A percentile compares a stretch with the other conserved stretches of the same genome.
These are phyloP conservation scores for Neophaeococcomyces aloes DNA, from an alignment of 2,329 filamentous ascomycete genomes.

Conservation along the genomic window DNA sequence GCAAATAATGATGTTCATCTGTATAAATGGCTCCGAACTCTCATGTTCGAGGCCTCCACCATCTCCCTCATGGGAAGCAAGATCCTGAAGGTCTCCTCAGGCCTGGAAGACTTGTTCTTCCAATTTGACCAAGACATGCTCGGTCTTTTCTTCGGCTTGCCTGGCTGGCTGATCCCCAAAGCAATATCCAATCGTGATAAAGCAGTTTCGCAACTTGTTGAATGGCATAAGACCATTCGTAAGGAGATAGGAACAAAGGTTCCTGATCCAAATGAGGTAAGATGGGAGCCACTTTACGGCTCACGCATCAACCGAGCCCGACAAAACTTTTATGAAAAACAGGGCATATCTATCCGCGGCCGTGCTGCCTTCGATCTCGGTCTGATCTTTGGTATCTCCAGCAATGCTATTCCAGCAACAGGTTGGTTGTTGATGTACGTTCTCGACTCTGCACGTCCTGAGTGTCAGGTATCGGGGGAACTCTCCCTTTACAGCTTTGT, in stretches of 20 bases:
- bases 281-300: constrained; percentile 20
- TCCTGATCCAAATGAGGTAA: constrained; percentile 5
- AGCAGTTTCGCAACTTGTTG: constrained; percentile 4
- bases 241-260: constrained; percentile 8
- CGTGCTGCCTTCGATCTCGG: constrained; percentile 28
- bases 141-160: constrained; percentile 18
- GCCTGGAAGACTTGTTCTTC: constrained; percentile 32
- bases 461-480: constrained; percentile 27
- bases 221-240: constrained; percentile 12
- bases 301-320: constrained; percentile 17
- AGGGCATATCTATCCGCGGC: constrained; percentile 15
- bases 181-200: constrained; percentile 11
- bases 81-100: constrained; percentile 33
- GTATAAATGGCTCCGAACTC: constrained; percentile 2
- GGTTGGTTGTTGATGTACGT: constrained; percentile 37
- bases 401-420: constrained; percentile 30
- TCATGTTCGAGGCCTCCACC: constrained; percentile 11
- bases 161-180: constrained; percentile 11
- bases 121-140: constrained; percentile 20
- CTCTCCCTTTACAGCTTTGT: constrained; percentile 15
- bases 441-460: constrained; percentile 25
- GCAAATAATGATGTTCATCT: constrained; percentile 1
- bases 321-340: constrained; percentile 14
- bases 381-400: constrained; percentile 27
- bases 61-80: constrained; percentile 32